Percentiles rank a stretch among this genome's conserved stretches.
phyloP scores from a whole-genome alignment of 345 rosid species.

The Eucalyptus caleyi region DNA sequence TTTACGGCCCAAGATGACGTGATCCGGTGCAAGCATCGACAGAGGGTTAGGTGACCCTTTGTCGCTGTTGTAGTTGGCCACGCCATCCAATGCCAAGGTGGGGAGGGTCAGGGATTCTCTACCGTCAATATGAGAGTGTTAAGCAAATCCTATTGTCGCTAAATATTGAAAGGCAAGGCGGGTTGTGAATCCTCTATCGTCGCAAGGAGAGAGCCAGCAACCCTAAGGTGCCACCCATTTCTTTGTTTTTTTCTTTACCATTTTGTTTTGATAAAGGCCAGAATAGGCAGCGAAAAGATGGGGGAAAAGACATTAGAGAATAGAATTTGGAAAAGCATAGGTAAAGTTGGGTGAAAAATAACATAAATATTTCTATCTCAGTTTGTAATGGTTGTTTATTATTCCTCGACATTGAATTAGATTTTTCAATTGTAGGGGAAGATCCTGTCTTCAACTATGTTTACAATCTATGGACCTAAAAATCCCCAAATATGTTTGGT shows the following conservation, averaged over 20 bases:
- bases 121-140: accelerated
- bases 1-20: not conserved
- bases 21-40: not conserved
- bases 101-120: not conserved
- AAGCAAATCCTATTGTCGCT: too few relatives aligned
- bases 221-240: not conserved
- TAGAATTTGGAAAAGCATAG: not conserved
- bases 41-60: not conserved
- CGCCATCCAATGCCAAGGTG: not conserved
- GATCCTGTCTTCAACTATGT: too few relatives aligned
- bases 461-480: not conserved
- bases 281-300: not conserved
- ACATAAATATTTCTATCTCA: not conserved
- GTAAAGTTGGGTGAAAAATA: not conserved
- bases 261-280: not conserved
- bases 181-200: not conserved
- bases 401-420: not conserved
- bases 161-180: accelerated
- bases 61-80: accelerated
- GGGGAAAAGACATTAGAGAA: not conserved
- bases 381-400: not conserved
- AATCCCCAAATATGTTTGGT: not conserved
- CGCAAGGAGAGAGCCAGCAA: not conserved
- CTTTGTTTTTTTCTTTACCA: not conserved
- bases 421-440: not conserved